Percentiles rank a stretch among this genome's conserved stretches.
Conservation (phyloP, 768 basidiomycete genomes). For the Suillus sp. region DNA sequence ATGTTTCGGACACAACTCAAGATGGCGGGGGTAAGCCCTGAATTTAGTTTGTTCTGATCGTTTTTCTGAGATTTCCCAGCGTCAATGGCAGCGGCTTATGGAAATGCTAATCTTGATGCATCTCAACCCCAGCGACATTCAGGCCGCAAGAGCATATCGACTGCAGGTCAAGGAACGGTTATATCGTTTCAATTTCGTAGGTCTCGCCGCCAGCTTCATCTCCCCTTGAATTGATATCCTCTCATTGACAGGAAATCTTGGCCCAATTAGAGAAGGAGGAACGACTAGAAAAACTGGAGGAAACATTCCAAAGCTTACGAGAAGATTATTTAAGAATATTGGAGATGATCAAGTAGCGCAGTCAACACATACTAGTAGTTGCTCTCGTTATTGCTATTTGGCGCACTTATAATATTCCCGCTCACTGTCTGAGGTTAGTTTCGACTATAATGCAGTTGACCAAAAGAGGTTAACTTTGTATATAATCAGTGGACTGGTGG, state of each 20-base stretch:
- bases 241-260: constrained; percentile 68
- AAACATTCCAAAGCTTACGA: constrained; percentile 85
- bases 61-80: constrained; percentile 43
- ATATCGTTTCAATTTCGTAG: constrained; percentile 92
- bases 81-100: constrained; percentile 89
- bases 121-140: constrained; percentile 62
- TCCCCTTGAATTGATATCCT: constrained; percentile 9
- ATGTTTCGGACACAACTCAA: constrained; percentile 82
- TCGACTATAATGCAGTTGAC: background rate
- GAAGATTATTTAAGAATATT: constrained; percentile 87
- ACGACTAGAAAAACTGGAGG: constrained; percentile 84
- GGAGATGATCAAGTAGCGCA: constrained; percentile 40
- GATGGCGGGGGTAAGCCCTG: constrained; percentile 73
- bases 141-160: constrained; percentile 65
- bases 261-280: constrained; percentile 87
- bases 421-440: background rate
- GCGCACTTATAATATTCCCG: background rate
- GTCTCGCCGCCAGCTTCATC: constrained; percentile 28
- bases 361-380: background rate
- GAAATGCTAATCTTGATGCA: constrained; percentile 87
- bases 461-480: too few species aligned
- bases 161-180: constrained; percentile 94
- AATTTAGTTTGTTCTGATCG: constrained; percentile 9
- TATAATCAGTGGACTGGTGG: too few species aligned
- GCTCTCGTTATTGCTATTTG: background rate